Evolutionary conservation across 148 eudicot genomes (phyloP).

Genomic region (Suaeda aralocaspica): DNA sequence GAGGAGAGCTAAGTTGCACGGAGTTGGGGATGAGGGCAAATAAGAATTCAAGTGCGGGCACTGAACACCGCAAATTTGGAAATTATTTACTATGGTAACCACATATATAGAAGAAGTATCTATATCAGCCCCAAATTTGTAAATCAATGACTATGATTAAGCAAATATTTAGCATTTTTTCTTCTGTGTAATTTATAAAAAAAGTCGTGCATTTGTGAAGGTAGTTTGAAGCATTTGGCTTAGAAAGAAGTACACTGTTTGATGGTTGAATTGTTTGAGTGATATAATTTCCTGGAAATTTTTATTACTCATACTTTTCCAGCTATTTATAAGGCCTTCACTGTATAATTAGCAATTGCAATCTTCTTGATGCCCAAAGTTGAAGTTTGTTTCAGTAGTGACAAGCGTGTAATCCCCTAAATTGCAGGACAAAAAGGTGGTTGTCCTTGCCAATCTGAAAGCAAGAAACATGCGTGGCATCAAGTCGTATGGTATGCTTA

Average conservation of each 20-base stretch:
- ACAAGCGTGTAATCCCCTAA: neutral
- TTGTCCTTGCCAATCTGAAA: conserved; percentile 90
- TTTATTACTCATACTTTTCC: neutral
- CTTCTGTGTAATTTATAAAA: neutral
- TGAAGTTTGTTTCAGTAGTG: neutral
- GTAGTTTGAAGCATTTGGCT: neutral
- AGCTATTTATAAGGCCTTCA: neutral
- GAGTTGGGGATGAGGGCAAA: no score
- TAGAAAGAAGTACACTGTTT: neutral
- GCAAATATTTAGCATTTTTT: no score
- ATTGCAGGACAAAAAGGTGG: conserved; percentile 63
- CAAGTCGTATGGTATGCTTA: conserved; percentile 89
- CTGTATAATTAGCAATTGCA: neutral
- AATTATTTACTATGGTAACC: no score
- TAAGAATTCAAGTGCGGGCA: no score
- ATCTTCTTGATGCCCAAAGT: neutral
- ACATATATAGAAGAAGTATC: no score
- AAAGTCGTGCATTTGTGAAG: neutral
- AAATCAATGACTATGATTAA: no score
- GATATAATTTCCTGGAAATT: neutral
- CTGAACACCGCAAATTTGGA: no score
- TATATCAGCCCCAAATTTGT: no score
- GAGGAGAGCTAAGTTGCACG: no score
- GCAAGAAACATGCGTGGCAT: conserved; percentile 97
- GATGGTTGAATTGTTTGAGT: neutral